These are phyloP conservation scores for Cladosporium sp. DNA, from an alignment of 2,329 filamentous ascomycete genomes.

Conservation along the genomic window DNA sequence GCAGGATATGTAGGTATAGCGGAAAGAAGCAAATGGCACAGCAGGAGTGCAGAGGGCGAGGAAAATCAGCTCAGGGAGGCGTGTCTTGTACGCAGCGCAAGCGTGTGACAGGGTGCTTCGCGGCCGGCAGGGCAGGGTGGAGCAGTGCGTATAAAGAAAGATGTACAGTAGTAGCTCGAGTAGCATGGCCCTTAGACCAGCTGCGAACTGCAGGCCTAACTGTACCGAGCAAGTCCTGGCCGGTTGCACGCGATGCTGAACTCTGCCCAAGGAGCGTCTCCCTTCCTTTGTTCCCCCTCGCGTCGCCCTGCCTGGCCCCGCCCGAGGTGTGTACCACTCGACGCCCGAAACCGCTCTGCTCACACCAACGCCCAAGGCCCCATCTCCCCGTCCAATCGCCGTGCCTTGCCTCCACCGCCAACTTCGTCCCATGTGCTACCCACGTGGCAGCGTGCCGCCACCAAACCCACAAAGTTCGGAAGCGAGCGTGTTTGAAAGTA, in stretches of 20 bases:
- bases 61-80: not conserved
- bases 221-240: not conserved
- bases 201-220: not conserved
- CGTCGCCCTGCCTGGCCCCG: not conserved
- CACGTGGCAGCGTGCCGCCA: constrained; percentile 2
- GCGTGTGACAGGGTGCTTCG: not conserved
- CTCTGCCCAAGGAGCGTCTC: not conserved
- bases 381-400: constrained; percentile 5
- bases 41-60: not conserved
- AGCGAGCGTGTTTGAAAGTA: not conserved
- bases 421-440: not conserved
- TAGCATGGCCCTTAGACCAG: too few species aligned
- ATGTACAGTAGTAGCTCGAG: too few species aligned
- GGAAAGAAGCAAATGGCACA: not conserved
- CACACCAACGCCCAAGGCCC: not conserved
- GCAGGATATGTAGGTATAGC: not conserved
- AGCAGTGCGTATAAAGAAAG: too few species aligned
- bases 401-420: not conserved
- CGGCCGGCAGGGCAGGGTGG: too few species aligned
- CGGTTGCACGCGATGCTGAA: not conserved
- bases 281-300: not conserved
- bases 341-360: not conserved
- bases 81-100: not conserved
- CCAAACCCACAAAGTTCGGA: not conserved
- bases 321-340: not conserved